Evolutionary conservation across 2,329 filamentous ascomycete species (phyloP).

Genomic region (Stenocarpella maydis): DNA sequence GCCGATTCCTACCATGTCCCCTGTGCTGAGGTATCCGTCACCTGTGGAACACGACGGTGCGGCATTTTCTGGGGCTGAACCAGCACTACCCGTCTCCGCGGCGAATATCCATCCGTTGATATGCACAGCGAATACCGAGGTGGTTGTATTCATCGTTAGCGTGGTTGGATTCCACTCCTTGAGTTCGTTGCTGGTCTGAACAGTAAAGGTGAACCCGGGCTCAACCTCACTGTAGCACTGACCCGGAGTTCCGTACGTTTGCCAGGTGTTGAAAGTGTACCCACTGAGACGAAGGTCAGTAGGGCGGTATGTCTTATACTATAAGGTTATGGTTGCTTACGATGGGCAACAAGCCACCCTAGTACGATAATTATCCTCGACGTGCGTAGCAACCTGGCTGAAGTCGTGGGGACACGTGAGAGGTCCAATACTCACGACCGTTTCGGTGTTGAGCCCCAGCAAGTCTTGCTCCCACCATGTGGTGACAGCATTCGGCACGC

Average conservation of each 20-base stretch:
- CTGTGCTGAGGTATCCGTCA: not conserved
- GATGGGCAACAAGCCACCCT: constrained; percentile 15
- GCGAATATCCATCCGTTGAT: constrained; percentile 13
- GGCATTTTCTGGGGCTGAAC: not conserved
- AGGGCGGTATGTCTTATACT: not conserved
- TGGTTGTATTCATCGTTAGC: not conserved
- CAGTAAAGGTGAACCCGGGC: not conserved
- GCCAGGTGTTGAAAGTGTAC: not conserved
- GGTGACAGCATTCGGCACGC: constrained; percentile 1
- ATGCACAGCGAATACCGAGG: not conserved
- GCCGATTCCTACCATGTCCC: constrained; percentile 4
- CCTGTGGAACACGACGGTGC: not conserved
- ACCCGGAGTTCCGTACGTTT: not conserved
- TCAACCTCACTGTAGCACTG: not conserved
- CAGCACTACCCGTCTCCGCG: not conserved
- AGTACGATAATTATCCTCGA: not conserved
- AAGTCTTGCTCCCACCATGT: not conserved
- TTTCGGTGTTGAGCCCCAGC: constrained; percentile 1
- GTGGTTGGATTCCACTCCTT: constrained; percentile 11
- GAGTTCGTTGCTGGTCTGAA: not conserved
- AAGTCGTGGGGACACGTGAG: not conserved
- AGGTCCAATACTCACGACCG: not conserved
- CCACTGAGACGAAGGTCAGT: not conserved
- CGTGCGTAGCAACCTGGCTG: not conserved
- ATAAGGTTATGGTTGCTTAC: not conserved